A percentile compares a stretch with the other conserved stretches of the same genome.
These are phyloP conservation scores for Laetiporus sulphureus DNA, from an alignment of 1,284 basidiomycete genomes.

Conservation along the genomic window DNA sequence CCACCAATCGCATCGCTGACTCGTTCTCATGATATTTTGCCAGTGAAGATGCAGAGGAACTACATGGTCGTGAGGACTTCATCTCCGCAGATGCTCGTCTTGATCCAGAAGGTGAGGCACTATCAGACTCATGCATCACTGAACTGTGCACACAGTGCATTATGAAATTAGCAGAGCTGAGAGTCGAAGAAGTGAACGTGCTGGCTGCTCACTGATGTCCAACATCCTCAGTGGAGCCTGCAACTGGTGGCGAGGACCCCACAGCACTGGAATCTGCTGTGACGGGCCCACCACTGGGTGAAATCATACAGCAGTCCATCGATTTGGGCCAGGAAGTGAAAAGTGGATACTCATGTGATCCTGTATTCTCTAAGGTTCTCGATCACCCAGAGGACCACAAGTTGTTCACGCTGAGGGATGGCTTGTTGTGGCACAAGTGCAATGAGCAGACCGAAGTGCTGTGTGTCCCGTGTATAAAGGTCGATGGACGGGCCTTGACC, in stretches of 20 bases:
- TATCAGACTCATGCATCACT: no score
- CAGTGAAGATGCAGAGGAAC: no score
- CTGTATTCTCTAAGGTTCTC: slow-evolving; percentile 4
- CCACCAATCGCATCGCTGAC: slow-evolving; percentile 28
- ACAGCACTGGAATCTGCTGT: not conserved
- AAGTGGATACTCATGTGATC: not conserved
- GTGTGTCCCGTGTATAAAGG: no score
- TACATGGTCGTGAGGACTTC: no score
- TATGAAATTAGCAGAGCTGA: not conserved
- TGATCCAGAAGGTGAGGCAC: no score
- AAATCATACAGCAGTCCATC: not conserved
- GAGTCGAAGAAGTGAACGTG: not conserved
- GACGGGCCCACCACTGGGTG: slow-evolving; percentile 1
- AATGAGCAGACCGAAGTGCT: no score
- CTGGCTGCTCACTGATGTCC: not conserved
- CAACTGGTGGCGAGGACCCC: not conserved
- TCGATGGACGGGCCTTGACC: no score
- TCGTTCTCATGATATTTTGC: no score
- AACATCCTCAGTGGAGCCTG: not conserved
- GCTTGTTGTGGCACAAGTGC: slow-evolving; percentile 9
- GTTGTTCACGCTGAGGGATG: slow-evolving; percentile 1
- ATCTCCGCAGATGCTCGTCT: no score
- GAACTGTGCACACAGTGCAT: slow-evolving; percentile 8
- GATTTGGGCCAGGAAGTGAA: not conserved
- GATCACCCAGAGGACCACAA: not conserved